Percentiles rank a stretch among this genome's conserved stretches.
Conservation (phyloP, 2,329 filamentous ascomycete species). For the Sporothrix dimorphospora region DNA sequence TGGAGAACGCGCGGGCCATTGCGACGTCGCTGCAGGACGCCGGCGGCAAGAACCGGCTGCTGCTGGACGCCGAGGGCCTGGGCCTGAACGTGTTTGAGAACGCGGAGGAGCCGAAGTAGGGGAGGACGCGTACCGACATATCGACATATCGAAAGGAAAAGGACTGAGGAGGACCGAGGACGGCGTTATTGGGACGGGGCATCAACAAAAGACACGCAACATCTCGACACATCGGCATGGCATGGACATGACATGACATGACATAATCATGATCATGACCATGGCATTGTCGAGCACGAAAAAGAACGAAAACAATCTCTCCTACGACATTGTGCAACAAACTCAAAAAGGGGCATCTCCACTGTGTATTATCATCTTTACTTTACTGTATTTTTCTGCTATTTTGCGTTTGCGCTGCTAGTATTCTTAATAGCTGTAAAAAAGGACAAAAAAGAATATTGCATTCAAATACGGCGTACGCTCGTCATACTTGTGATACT, state of each 20-base stretch:
- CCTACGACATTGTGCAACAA: constrained; percentile 13
- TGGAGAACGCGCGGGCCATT: constrained; percentile 92
- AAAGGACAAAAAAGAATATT: neutral
- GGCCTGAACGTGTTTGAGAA: constrained; percentile 81
- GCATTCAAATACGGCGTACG: no score
- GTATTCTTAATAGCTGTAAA: constrained; percentile 2
- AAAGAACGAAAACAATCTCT: constrained; percentile 16
- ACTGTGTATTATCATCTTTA: constrained; percentile 28
- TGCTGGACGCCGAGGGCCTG: constrained; percentile 87
- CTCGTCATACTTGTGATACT: no score
- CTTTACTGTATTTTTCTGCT: neutral
- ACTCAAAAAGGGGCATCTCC: constrained; percentile 29
- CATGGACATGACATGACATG: neutral
- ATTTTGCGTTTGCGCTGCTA: neutral
- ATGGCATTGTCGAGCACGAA: neutral
- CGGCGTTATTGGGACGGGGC: constrained; percentile 16
- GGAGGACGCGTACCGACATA: constrained; percentile 33
- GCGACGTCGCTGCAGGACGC: constrained; percentile 85
- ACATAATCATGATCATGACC: neutral
- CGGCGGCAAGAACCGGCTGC: constrained; percentile 87
- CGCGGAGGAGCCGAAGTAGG: constrained; percentile 49
- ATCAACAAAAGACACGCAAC: neutral
- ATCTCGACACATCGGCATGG: neutral
- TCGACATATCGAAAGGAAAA: no score
- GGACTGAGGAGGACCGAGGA: neutral